phyloP scores from a whole-genome alignment of 1,284 basidiomycete species.

The Ceratobasidium sp. region DNA sequence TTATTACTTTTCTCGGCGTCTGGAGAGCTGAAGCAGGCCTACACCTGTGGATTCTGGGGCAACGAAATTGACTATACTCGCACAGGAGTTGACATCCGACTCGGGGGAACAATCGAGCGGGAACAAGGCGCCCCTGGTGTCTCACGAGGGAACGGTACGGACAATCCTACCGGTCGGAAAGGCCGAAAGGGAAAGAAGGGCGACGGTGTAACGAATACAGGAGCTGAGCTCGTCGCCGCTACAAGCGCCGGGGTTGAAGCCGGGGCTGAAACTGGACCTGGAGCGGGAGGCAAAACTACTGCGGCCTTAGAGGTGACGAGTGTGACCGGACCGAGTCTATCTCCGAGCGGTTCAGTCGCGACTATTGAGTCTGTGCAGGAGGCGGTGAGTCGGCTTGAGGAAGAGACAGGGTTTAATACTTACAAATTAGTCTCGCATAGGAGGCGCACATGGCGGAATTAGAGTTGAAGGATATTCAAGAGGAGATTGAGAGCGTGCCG shows the following conservation, averaged over 20 bases:
- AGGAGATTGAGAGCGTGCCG: conserved; percentile 28
- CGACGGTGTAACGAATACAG: conserved; percentile 32
- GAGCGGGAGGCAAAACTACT: background rate
- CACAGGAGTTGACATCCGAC: conserved; percentile 43
- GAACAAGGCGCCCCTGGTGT: conserved; percentile 2
- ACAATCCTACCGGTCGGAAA: conserved; percentile 23
- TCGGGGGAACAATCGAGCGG: conserved; percentile 34
- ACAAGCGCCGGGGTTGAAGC: background rate
- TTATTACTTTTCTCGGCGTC: background rate
- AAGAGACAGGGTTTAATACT: conserved; percentile 12
- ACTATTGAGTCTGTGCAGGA: background rate
- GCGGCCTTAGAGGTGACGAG: too few relatives aligned
- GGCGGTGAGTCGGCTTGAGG: background rate
- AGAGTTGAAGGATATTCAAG: conserved; percentile 31
- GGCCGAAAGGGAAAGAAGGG: conserved; percentile 33
- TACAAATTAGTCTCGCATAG: conserved; percentile 37
- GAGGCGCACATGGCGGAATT: conserved; percentile 46
- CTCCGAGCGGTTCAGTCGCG: conserved; percentile 24
- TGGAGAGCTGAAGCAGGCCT: too few relatives aligned
- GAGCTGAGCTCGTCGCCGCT: background rate
- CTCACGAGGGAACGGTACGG: background rate
- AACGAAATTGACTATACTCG: conserved; percentile 41
- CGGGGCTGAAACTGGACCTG: background rate
- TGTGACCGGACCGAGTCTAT: background rate
- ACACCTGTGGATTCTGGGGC: conserved; percentile 30